Percentiles rank a stretch among this genome's conserved stretches.
These are phyloP conservation scores for Alternaria burnsii DNA, from an alignment of 2,329 filamentous ascomycete genomes.

Conservation along the genomic window DNA sequence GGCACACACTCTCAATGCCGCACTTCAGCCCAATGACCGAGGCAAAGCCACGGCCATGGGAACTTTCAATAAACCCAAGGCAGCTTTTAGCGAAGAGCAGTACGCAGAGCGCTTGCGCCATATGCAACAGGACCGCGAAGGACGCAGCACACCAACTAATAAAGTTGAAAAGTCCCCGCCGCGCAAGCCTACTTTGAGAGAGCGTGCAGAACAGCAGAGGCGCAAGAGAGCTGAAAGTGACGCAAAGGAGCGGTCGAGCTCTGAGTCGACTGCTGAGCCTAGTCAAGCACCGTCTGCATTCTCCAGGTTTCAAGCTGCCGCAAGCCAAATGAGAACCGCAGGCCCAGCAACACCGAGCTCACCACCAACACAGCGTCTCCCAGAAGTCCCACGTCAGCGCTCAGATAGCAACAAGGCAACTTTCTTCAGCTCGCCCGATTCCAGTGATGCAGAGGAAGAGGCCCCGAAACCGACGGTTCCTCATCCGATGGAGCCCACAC, in stretches of 20 bases:
- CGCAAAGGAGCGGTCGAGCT: conserved; percentile 32
- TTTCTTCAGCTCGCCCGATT: conserved; percentile 43
- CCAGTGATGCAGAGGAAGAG: conserved; percentile 46
- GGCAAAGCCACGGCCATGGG: conserved; percentile 83
- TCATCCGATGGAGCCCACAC: conserved; percentile 33
- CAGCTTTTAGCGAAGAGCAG: conserved; percentile 83
- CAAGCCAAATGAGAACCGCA: conserved; percentile 53
- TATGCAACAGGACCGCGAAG: conserved; percentile 77
- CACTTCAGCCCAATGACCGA: conserved; percentile 77
- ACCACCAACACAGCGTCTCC: conserved; percentile 19
- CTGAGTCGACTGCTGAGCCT: conserved; percentile 42
- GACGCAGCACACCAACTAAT: conserved; percentile 46
- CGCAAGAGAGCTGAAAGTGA: conserved; percentile 42
- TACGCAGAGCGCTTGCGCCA: conserved; percentile 84
- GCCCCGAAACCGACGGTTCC: conserved; percentile 17
- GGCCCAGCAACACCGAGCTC: conserved; percentile 25
- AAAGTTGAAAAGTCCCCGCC: conserved; percentile 33
- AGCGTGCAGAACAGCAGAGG: conserved; percentile 47
- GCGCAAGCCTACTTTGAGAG: conserved; percentile 40
- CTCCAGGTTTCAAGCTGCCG: conserved; percentile 58
- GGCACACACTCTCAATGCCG: conserved; percentile 64
- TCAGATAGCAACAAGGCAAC: conserved; percentile 28
- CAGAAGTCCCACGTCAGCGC: conserved; percentile 15
- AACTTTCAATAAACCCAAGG: conserved; percentile 74
- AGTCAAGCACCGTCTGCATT: conserved; percentile 49